phyloP scores from a whole-genome alignment of 371 early-diverging fungal species.

The Nematocida major region DNA sequence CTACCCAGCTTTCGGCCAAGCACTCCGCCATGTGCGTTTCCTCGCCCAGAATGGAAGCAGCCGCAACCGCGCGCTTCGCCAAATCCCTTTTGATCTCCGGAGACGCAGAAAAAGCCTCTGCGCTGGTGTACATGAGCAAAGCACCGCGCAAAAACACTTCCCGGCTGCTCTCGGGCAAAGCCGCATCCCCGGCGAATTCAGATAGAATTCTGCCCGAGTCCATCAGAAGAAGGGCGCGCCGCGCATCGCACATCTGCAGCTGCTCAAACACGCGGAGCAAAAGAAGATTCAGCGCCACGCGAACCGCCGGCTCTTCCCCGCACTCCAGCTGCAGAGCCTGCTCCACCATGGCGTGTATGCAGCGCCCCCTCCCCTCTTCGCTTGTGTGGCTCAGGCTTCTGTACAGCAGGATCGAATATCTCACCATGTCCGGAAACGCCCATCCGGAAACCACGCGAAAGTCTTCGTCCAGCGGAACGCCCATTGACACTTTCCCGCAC shows the following conservation, averaged over 20 bases:
- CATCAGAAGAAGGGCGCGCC: background rate
- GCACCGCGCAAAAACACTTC: no score
- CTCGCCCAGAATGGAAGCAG: no score
- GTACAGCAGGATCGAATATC: background rate
- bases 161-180: no score
- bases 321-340: background rate
- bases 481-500: background rate
- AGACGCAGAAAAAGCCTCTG: no score
- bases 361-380: background rate
- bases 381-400: background rate
- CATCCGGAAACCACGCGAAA: background rate
- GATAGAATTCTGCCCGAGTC: no score
- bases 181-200: no score
- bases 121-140: no score
- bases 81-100: no score
- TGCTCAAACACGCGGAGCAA: background rate
- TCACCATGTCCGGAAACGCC: background rate
- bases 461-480: background rate
- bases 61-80: no score
- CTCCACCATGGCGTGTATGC: background rate
- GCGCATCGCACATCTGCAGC: background rate
- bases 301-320: background rate
- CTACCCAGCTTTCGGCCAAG: background rate
- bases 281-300: conserved; percentile 12
- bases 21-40: no score